Percentiles rank a stretch among this genome's conserved stretches.
Conservation (phyloP, 1,284 basidiomycete genomes). For the Apiotrichum porosum region DNA sequence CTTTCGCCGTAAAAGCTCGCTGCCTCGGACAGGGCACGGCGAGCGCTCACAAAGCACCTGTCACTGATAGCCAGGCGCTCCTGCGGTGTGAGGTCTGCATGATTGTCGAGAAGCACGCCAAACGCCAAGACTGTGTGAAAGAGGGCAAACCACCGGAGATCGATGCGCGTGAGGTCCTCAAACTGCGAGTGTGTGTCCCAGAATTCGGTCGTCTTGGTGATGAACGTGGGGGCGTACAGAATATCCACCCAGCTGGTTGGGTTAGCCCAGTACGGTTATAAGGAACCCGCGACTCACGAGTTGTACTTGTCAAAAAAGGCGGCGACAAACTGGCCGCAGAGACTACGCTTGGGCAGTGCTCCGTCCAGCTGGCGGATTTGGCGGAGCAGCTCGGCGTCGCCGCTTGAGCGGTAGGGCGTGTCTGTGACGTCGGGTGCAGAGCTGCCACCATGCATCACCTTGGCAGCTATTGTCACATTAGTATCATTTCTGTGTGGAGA, state of each 20-base stretch:
- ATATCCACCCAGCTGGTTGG: constrained; percentile 27
- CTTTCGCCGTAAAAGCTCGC: constrained; percentile 29
- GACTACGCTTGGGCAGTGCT: constrained; percentile 19
- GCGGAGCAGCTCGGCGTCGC: constrained; percentile 14
- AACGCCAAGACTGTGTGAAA: constrained; percentile 32
- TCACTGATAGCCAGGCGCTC: constrained; percentile 22
- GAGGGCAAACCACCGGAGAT: constrained; percentile 32
- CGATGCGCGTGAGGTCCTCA: constrained; percentile 24
- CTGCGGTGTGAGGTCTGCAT: constrained; percentile 4
- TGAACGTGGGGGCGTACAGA: constrained; percentile 29
- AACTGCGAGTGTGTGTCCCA: constrained; percentile 24
- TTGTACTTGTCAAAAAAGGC: constrained; percentile 29
- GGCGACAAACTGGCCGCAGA: constrained; percentile 23
- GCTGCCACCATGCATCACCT: constrained; percentile 4
- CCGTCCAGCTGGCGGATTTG: constrained; percentile 23
- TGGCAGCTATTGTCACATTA: background rate
- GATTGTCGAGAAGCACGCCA: constrained; percentile 27
- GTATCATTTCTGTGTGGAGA: too few relatives aligned
- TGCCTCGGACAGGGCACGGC: constrained; percentile 24
- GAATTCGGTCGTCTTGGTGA: constrained; percentile 20
- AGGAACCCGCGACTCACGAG: constrained; percentile 22
- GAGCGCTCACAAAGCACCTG: constrained; percentile 23
- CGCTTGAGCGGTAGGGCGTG: constrained; percentile 14
- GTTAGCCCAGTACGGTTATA: too few relatives aligned
- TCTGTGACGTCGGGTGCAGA: constrained; percentile 12